Conservation (phyloP, 164 flowering plant species). For the Dillenia turbinata region DNA sequence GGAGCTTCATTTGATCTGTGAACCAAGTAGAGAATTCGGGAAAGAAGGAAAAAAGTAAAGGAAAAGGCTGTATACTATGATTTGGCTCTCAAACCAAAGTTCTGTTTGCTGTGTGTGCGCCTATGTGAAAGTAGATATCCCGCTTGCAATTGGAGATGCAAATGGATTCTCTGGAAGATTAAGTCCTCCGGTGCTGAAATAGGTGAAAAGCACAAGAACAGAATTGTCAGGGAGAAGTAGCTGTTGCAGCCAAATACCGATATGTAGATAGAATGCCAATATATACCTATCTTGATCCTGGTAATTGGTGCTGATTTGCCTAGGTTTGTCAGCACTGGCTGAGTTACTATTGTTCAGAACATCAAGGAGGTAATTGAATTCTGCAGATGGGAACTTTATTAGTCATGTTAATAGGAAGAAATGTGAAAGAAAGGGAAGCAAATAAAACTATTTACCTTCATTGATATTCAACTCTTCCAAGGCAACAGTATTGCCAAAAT, state of each 20-base stretch:
- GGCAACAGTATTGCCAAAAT: conserved; percentile 5
- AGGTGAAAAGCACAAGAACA: neutral
- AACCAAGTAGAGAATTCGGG: neutral
- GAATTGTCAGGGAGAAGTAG: neutral
- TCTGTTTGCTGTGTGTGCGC: conserved; percentile 16
- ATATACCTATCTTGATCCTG: conserved; percentile 47
- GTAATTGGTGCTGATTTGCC: conserved; percentile 25
- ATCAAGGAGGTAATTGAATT: conserved; percentile 33
- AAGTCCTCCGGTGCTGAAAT: conserved; percentile 36
- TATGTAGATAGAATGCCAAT: too few species aligned
- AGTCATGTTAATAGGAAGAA: conserved; percentile 12
- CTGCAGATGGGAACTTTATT: conserved; percentile 27
- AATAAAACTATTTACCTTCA: conserved; percentile 20
- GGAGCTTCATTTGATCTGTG: conserved; percentile 5
- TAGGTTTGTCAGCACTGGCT: conserved; percentile 28
- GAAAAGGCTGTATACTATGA: conserved; percentile 11
- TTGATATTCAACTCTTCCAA: conserved; percentile 17
- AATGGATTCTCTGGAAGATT: conserved; percentile 75
- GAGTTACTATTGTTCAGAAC: conserved; percentile 34
- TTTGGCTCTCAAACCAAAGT: conserved; percentile 17
- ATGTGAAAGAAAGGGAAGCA: neutral
- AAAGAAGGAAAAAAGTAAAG: conserved; percentile 1
- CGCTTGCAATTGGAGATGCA: conserved; percentile 41
- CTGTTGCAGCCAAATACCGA: too few species aligned
- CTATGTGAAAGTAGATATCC: conserved; percentile 46